Evolutionary conservation across 805 yeast species (phyloP).

Genomic region (Schizosaccharomyces lindneri): DNA sequence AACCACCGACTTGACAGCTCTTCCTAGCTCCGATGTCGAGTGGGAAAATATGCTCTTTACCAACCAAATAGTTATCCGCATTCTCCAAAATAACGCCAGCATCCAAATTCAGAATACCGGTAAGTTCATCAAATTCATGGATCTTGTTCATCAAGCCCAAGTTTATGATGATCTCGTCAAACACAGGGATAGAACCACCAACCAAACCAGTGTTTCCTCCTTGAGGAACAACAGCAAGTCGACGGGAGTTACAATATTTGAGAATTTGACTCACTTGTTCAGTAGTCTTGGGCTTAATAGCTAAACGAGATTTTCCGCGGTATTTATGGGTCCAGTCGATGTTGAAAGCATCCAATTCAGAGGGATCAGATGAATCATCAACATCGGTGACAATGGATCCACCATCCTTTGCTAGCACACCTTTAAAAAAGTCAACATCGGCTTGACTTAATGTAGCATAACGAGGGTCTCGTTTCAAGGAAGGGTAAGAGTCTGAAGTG

Average conservation of each 20-base stretch:
- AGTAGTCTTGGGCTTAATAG: constrained; percentile 58
- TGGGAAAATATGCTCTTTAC: constrained; percentile 75
- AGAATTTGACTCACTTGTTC: constrained; percentile 57
- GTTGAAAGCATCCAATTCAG: constrained; percentile 43
- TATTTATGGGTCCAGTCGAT: constrained; percentile 91
- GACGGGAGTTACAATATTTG: constrained; percentile 52
- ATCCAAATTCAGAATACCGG: constrained; percentile 70
- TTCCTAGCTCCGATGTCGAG: constrained; percentile 90
- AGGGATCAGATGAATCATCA: not conserved
- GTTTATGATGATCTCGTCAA: constrained; percentile 66
- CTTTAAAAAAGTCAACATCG: not conserved
- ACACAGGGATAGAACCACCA: constrained; percentile 81
- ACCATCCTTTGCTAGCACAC: not conserved
- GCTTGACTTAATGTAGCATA: not conserved
- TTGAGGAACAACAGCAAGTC: constrained; percentile 76
- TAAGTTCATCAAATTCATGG: constrained; percentile 53
- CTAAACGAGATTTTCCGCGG: constrained; percentile 60
- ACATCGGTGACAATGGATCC: not conserved
- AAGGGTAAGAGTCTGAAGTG: not conserved
- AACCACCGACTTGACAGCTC: constrained; percentile 87
- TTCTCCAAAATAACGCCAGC: constrained; percentile 74
- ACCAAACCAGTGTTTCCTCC: constrained; percentile 94
- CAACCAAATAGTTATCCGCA: constrained; percentile 57
- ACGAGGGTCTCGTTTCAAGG: not conserved
- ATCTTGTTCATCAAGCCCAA: constrained; percentile 47